A percentile compares a stretch with the other conserved stretches of the same genome.
These are phyloP conservation scores for Carex kokanica DNA, from an alignment of 176 grass and related monocot genomes.

Conservation along the genomic window DNA sequence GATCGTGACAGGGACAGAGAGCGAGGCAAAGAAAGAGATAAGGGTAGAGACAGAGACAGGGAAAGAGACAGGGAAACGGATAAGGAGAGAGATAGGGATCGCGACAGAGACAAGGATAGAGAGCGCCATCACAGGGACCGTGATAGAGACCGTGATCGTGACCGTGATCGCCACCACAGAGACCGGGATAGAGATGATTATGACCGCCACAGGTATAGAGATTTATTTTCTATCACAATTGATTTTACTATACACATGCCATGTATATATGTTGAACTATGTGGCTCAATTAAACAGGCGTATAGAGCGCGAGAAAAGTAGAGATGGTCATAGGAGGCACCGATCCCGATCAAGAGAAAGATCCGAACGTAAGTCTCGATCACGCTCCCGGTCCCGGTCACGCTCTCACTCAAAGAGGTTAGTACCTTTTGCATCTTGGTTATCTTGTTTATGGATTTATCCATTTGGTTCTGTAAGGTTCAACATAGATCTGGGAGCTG, in stretches of 20 bases:
- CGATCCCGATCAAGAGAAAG: slow-evolving; percentile 57
- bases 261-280: neutral
- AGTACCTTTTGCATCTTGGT: neutral
- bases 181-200: slow-evolving; percentile 76
- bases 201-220: slow-evolving; percentile 44
- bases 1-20: slow-evolving; percentile 47
- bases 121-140: slow-evolving; percentile 39
- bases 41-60: slow-evolving; percentile 36
- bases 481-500: slow-evolving; percentile 13
- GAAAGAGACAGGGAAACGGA: slow-evolving; percentile 23
- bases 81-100: slow-evolving; percentile 29
- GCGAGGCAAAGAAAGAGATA: slow-evolving; percentile 41
- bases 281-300: slow-evolving; percentile 37
- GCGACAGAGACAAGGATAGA: slow-evolving; percentile 45
- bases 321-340: slow-evolving; percentile 58
- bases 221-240: slow-evolving; percentile 1
- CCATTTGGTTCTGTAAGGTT: neutral
- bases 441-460: neutral
- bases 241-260: neutral
- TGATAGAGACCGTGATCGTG: slow-evolving; percentile 16
- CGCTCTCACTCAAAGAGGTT: slow-evolving; percentile 89
- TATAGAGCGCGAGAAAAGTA: slow-evolving; percentile 51
- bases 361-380: slow-evolving; percentile 58
- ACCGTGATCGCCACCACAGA: slow-evolving; percentile 60
- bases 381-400: slow-evolving; percentile 69